Base-by-base conservation (phyloP, 257 asterid genomes). In the Knoxia roxburghii region DNA sequence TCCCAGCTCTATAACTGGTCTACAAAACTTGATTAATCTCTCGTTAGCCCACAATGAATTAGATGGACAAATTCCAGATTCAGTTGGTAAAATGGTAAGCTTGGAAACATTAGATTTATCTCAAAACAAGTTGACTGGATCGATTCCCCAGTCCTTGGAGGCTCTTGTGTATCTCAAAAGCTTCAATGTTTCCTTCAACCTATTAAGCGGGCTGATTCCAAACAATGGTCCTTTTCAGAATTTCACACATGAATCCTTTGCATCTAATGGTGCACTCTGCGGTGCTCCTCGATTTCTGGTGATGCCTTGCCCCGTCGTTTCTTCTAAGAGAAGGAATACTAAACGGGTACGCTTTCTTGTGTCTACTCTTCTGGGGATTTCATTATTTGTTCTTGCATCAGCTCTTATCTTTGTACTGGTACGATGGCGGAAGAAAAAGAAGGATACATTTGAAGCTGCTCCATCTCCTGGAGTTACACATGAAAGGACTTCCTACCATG, bases 61-160 rank as follows among this genome's bases (percentile, higher is more conserved):
- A 8, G 68, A 69, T 8, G 61, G 52, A 17, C 61, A 51, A 23
- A 59, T 69, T 49, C 67, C 73, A 35, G 68, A 59, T 13, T 46
- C 58, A 35, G 15, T 69, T 6, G 68, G 73, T 17, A 49, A 59
- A 23, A 0, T 59, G 39, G 1, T 48, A 21, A 60, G 67, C 51
- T 69, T 69, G 68, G 68, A 69, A n/a, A 7, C 30, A 26, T 35
- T 58, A 30, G 65, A 68, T 29, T 41, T 64, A 23, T 64, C 68
- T 14, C 27, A 64, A 2, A 64, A 64, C 20, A 64, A 46, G 57
- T 52, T 64, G 17, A 45, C 43, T 24, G 68, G 68, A 45, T 2
- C 1, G 26, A 63, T 63, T 63, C 68, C 68, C 8, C 12, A 26
- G 68, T 45, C 68, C 0, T 6, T 43, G 41, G 68, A 63, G 68